Base-by-base conservation (phyloP, 331 rosid genomes). In the Pyrus hybrid region DNA sequence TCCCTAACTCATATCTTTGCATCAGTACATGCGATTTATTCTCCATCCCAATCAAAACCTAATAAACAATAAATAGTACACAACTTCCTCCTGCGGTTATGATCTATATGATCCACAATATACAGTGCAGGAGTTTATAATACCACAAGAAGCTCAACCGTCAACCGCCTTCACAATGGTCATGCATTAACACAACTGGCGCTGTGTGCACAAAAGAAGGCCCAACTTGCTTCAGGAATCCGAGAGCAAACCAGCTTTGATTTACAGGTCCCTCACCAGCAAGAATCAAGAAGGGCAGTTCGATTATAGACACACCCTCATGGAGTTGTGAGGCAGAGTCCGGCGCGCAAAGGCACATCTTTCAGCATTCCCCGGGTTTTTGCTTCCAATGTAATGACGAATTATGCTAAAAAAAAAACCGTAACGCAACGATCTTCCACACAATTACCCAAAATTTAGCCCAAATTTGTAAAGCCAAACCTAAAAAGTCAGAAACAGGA, bases 1-100 rank as follows among this genome's bases (percentile, higher is more conserved):
- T 93, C 73, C 98, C 98, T 54, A 93, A 77, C 54, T 93, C 98
- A 41, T 91, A 91, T 23, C 77, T 82, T 78, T 86, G 77, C 90
- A 88, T 82, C 76, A 93, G 69, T 10, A 91, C 71, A 78, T 66
- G 77, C 7, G 87, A 72, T 13, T 81, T 80, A 78, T 84, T 89
- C 68, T 93, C 98, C 98, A 92, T 92, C 61, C 62, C 77, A 77
- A 63, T 51, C 81, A 75, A 78, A 83, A 80, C 72, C 77, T 23
- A 69, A 67, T 54, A 72, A 21, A 22, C 75, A 76, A 68, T 22
- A 73, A 47, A 61, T 63, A n/a, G n/a, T n/a, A 80, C 72, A 74
- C 29, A 43, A 74, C 23, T 77, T 61, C 66, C 73, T 71, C 80
- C 72, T 5, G 45, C 71, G 25, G 45, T 37, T 37, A 37, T 0